Evolutionary conservation across 768 basidiomycete genomes (phyloP).

Genomic region (Cystofilobasidium capitatum): DNA sequence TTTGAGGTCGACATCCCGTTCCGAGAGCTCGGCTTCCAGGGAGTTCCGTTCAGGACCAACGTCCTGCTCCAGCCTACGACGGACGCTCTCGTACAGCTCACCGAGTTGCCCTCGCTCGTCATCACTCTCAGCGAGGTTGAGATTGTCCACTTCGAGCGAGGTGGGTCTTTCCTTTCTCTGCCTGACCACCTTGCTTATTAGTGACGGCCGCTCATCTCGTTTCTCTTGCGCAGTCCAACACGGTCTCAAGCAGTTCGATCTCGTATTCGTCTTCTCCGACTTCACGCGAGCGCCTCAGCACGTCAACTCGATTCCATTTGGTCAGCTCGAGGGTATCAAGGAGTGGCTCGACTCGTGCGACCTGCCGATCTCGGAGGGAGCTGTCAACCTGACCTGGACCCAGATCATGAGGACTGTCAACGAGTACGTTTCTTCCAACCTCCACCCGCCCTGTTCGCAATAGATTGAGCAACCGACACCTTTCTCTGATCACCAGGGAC

Average conservation of each 20-base stretch:
- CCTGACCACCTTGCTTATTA: too few relatives aligned
- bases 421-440: not conserved
- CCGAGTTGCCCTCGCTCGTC: slow-evolving; percentile 91
- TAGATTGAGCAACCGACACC: slow-evolving; percentile 58
- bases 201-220: too few relatives aligned
- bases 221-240: too few relatives aligned
- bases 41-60: slow-evolving; percentile 91
- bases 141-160: slow-evolving; percentile 88
- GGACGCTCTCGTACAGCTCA: slow-evolving; percentile 88
- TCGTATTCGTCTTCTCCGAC: slow-evolving; percentile 94
- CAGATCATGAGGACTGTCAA: slow-evolving; percentile 74
- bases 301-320: slow-evolving; percentile 87
- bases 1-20: slow-evolving; percentile 94
- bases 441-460: not conserved
- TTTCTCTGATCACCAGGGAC: slow-evolving; percentile 46
- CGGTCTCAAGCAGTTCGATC: slow-evolving; percentile 89
- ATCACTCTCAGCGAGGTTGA: slow-evolving; percentile 91
- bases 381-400: slow-evolving; percentile 95
- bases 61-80: slow-evolving; percentile 92
- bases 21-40: slow-evolving; percentile 91
- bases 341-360: slow-evolving; percentile 99
- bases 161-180: too few relatives aligned
- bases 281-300: slow-evolving; percentile 85
- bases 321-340: slow-evolving; percentile 85
- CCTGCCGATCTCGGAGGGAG: slow-evolving; percentile 87